phyloP scores from a whole-genome alignment of 352 stramenopile genomes.

The Phytophthora citrophthora region DNA sequence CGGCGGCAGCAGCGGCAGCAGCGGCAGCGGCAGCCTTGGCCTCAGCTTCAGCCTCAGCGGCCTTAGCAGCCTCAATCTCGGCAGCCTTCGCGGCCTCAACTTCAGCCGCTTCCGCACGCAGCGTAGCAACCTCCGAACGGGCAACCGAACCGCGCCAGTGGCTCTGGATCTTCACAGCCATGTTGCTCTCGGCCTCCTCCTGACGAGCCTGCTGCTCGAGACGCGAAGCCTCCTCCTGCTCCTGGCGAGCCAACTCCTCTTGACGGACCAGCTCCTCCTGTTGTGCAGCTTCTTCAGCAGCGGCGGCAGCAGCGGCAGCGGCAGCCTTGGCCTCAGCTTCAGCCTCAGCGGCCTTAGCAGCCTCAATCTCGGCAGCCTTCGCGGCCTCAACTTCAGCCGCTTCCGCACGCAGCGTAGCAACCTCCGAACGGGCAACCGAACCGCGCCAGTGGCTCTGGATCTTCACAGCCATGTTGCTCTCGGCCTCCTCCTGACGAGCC shows the following conservation, averaged over 20 bases:
- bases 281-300: neutral
- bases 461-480: slow-evolving; percentile 18
- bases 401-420: slow-evolving; percentile 5
- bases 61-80: slow-evolving; percentile 3
- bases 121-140: slow-evolving; percentile 10
- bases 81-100: neutral
- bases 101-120: slow-evolving; percentile 5
- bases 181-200: slow-evolving; percentile 16
- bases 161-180: slow-evolving; percentile 44
- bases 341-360: neutral
- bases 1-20: neutral
- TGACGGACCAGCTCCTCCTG: slow-evolving; percentile 3
- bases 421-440: slow-evolving; percentile 10
- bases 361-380: neutral
- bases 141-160: slow-evolving; percentile 38
- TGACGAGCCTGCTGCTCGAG: neutral
- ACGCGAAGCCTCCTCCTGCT: neutral
- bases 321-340: no score
- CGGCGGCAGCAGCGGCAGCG: neutral
- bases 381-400: neutral
- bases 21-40: neutral
- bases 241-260: neutral
- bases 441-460: slow-evolving; percentile 41
- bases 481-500: slow-evolving; percentile 5
- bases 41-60: neutral